Conservation (phyloP, 2,329 filamentous ascomycete genomes). For the Trichophyton equinum region DNA sequence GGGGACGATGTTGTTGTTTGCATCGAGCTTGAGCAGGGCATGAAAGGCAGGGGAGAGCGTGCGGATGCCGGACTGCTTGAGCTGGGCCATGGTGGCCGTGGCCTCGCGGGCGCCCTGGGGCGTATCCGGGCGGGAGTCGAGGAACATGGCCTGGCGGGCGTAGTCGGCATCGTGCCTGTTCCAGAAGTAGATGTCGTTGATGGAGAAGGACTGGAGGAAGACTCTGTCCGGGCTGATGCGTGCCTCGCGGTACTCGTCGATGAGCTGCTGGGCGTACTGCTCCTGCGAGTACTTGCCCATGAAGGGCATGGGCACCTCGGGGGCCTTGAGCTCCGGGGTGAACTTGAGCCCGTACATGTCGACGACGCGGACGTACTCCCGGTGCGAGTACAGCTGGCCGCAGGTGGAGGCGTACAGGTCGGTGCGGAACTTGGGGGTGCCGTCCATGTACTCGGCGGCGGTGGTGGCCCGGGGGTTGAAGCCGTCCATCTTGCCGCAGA, state of each 20-base stretch:
- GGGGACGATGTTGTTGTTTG: constrained; percentile 40
- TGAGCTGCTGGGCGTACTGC: constrained; percentile 51
- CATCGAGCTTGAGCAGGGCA: constrained; percentile 45
- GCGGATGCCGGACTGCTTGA: constrained; percentile 46
- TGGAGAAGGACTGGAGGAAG: constrained; percentile 54
- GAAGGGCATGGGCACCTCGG: constrained; percentile 59
- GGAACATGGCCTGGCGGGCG: constrained; percentile 49
- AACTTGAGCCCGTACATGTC: constrained; percentile 49
- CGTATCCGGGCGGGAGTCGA: constrained; percentile 50
- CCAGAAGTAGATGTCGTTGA: constrained; percentile 55
- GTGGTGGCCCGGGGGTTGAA: constrained; percentile 48
- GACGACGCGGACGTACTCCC: constrained; percentile 50
- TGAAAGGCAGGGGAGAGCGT: constrained; percentile 52
- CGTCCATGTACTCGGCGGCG: constrained; percentile 44
- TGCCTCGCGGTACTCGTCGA: constrained; percentile 46
- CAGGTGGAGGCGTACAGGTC: constrained; percentile 48
- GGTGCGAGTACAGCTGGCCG: constrained; percentile 48
- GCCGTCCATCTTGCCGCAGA: constrained; percentile 61
- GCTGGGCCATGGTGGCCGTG: constrained; percentile 43
- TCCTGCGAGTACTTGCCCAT: constrained; percentile 51
- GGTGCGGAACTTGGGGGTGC: constrained; percentile 50
- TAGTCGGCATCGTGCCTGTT: constrained; percentile 48
- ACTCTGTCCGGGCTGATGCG: constrained; percentile 44
- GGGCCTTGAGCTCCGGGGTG: constrained; percentile 56
- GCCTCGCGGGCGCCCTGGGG: constrained; percentile 41